phyloP scores from a whole-genome alignment of 2,329 filamentous ascomycete genomes.

The Lachnellula hyalina region DNA sequence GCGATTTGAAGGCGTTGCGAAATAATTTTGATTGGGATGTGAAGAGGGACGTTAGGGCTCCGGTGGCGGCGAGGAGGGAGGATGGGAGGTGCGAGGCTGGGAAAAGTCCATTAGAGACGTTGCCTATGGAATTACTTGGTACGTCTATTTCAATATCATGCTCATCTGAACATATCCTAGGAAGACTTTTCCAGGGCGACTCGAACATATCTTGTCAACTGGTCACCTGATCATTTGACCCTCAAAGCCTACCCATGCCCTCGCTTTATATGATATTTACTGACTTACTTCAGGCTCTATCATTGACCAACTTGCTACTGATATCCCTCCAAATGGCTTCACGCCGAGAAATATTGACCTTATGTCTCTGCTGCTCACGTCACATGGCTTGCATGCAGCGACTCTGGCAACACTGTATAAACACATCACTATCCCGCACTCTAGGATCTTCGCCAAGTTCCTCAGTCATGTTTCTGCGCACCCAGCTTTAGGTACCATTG shows the following conservation, averaged over 20 bases:
- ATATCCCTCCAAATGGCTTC: constrained; percentile 70
- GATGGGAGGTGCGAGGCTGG: constrained; percentile 33
- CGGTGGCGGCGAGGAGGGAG: not conserved
- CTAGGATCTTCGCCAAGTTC: constrained; percentile 77
- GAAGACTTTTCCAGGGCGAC: not conserved
- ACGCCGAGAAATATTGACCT: constrained; percentile 73
- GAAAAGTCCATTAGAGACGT: constrained; percentile 50
- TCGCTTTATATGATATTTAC: constrained; percentile 2
- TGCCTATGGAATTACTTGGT: constrained; percentile 69
- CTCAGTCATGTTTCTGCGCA: constrained; percentile 63
- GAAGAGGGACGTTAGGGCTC: constrained; percentile 2
- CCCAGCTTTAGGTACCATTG: constrained; percentile 65
- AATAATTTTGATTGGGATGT: constrained; percentile 47
- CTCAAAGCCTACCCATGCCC: not conserved
- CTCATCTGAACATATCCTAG: not conserved
- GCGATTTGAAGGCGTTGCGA: constrained; percentile 51
- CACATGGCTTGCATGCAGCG: constrained; percentile 65
- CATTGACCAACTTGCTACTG: constrained; percentile 67
- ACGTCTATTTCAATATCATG: constrained; percentile 34
- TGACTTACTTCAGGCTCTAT: constrained; percentile 53
- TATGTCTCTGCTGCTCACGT: constrained; percentile 70
- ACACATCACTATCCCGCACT: constrained; percentile 78
- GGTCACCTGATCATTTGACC: constrained; percentile 14
- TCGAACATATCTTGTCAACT: not conserved
- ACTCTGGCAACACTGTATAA: constrained; percentile 72